Evolutionary conservation across 2,329 filamentous ascomycete species (phyloP).

Genomic region (Fusarium sp.): DNA sequence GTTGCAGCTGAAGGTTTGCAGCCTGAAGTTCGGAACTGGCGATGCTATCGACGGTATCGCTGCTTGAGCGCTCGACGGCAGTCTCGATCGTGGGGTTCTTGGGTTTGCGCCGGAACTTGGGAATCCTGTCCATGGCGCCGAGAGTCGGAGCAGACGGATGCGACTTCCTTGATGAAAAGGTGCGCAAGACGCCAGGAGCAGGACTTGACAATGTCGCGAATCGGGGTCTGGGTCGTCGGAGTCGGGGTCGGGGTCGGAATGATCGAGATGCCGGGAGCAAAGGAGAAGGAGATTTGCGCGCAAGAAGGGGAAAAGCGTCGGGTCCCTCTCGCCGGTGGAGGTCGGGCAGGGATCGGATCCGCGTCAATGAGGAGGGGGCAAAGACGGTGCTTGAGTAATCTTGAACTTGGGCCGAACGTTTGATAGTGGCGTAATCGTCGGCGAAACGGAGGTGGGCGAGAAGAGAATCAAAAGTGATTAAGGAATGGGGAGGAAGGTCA

Average conservation of each 20-base stretch:
- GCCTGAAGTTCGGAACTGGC: slow-evolving; percentile 41
- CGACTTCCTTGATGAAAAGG: slow-evolving; percentile 22
- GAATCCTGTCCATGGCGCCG: slow-evolving; percentile 53
- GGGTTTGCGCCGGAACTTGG: slow-evolving; percentile 54
- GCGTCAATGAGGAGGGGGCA: slow-evolving; percentile 34
- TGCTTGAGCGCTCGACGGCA: slow-evolving; percentile 48
- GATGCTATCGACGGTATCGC: slow-evolving; percentile 43
- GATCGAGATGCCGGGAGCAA: slow-evolving; percentile 28
- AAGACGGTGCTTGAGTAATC: slow-evolving; percentile 24
- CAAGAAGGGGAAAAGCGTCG: slow-evolving; percentile 37
- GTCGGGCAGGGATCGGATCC: slow-evolving; percentile 36
- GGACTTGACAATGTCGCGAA: slow-evolving; percentile 21
- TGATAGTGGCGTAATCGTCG: slow-evolving; percentile 25
- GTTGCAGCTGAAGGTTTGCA: slow-evolving; percentile 34
- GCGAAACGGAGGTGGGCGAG: slow-evolving; percentile 9
- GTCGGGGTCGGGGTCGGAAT: slow-evolving; percentile 13
- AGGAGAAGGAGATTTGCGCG: slow-evolving; percentile 32
- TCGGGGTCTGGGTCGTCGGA: slow-evolving; percentile 8
- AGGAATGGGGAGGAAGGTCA: slow-evolving; percentile 2
- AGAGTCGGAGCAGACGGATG: slow-evolving; percentile 16
- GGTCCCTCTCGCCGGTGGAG: slow-evolving; percentile 35
- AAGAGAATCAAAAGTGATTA: slow-evolving; percentile 1
- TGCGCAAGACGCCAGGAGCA: slow-evolving; percentile 24
- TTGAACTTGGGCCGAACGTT: slow-evolving; percentile 17
- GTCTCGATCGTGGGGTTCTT: slow-evolving; percentile 55